Percentiles rank a stretch among this genome's conserved stretches.
Conservation (phyloP, 345 rosid species). For the rapeseed (Brassica napus) region Da-Ae NC_063446.1:18684001-18684500, state of each 20-base stretch:
- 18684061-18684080: constrained; percentile 47
- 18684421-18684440: neutral
- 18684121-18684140: constrained; percentile 88
- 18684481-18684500: constrained; percentile 83
- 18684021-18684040: neutral
- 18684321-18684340: constrained; percentile 85
- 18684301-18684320: constrained; percentile 91
- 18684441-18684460: neutral
- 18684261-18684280: constrained; percentile 95
- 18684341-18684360: constrained; percentile 99
- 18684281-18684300: constrained; percentile 92
- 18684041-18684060: neutral
- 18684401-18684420: constrained; percentile 25
- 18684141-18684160: constrained; percentile 87
- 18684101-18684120: constrained; percentile 95
- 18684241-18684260: constrained; percentile 40
- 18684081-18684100: constrained; percentile 92
- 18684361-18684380: constrained; percentile 80
- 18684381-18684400: constrained; percentile 90
- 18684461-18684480: constrained; percentile 14
- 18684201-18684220: constrained; percentile 9
- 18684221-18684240: neutral
- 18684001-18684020: constrained; percentile 4
- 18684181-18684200: constrained; percentile 72
- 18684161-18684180: constrained; percentile 96